A percentile compares a stretch with the other conserved stretches of the same genome.
Evolutionary conservation across 2,329 filamentous ascomycete genomes (phyloP).

Genomic region (Pyricularia sp.): DNA sequence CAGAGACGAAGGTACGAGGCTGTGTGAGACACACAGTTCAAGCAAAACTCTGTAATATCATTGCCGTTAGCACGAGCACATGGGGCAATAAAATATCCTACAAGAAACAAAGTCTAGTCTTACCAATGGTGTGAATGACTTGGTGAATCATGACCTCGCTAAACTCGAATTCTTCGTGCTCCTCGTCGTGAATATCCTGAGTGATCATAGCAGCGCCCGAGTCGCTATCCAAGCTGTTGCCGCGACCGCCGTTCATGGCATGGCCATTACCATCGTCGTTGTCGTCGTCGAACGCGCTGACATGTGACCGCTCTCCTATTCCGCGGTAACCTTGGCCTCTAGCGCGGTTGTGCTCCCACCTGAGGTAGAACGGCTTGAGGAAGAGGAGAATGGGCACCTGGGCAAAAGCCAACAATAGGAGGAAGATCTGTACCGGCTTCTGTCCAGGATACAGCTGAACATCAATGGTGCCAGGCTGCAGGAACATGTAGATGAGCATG

Average conservation of each 20-base stretch:
- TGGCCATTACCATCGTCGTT: conserved; percentile 57
- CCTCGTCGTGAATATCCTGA: conserved; percentile 67
- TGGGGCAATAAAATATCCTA: neutral
- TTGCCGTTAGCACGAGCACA: neutral
- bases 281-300: conserved; percentile 85
- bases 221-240: conserved; percentile 51
- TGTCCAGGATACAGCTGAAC: conserved; percentile 74
- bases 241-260: conserved; percentile 27
- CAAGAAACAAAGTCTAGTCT: conserved; percentile 19
- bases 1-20: conserved; percentile 97
- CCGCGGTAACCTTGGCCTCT: conserved; percentile 85
- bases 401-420: conserved; percentile 72
- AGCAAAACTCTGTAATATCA: conserved; percentile 68
- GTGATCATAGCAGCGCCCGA: conserved; percentile 81
- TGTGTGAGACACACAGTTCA: conserved; percentile 98
- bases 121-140: conserved; percentile 96
- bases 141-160: conserved; percentile 98
- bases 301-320: conserved; percentile 78
- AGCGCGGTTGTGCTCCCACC: conserved; percentile 85
- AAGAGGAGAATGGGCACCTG: conserved; percentile 90
- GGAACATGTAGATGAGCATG: conserved; percentile 99
- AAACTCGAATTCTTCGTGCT: conserved; percentile 96
- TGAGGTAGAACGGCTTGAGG: conserved; percentile 91
- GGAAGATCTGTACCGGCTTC: conserved; percentile 60
- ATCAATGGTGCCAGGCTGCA: conserved; percentile 68